Evolutionary conservation across 1,284 basidiomycete genomes (phyloP).

Genomic region (Ceratobasidium sp.): DNA sequence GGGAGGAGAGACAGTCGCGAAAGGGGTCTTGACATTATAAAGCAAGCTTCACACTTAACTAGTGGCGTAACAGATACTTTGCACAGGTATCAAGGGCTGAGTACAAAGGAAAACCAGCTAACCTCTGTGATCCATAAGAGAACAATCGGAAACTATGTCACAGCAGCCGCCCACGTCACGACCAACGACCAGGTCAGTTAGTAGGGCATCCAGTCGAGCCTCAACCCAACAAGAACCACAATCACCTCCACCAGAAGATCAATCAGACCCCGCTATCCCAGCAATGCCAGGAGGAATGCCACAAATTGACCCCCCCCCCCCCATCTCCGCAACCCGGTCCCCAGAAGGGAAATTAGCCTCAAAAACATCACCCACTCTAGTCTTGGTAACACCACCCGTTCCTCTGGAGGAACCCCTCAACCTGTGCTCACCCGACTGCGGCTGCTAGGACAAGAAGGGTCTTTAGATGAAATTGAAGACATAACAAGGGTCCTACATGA

Average conservation of each 20-base stretch:
- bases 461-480: background rate
- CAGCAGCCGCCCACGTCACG: background rate
- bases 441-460: no score
- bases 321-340: no score
- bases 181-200: background rate
- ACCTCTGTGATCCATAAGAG: background rate
- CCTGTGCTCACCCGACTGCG: no score
- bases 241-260: background rate
- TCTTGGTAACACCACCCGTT: no score
- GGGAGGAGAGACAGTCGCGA: background rate
- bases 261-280: background rate
- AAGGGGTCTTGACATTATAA: background rate
- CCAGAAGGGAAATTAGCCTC: background rate
- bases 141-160: background rate
- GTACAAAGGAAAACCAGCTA: background rate
- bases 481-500: background rate
- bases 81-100: background rate
- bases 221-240: background rate
- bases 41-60: slow-evolving; percentile 2
- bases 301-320: background rate
- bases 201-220: background rate
- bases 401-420: no score
- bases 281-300: background rate
- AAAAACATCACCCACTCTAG: background rate
- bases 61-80: background rate